phyloP scores from a whole-genome alignment of 371 early-diverging fungal genomes.

The Furculomyces boomerangus region DNA sequence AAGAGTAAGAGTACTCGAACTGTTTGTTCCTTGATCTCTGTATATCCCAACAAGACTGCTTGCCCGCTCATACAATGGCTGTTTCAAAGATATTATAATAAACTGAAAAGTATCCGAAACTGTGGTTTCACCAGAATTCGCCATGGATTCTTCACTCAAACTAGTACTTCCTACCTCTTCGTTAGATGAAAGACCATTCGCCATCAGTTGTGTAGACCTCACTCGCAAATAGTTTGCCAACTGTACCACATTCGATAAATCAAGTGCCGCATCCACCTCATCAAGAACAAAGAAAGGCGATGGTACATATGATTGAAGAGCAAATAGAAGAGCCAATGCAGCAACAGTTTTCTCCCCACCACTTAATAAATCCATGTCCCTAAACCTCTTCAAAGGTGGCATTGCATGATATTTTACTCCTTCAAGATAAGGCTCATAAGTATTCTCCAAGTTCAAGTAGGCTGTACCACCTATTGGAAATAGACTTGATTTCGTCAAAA shows the following conservation, averaged over 20 bases:
- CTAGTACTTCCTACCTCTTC: background rate
- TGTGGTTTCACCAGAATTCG: constrained; percentile 2
- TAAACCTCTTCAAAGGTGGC: constrained; percentile 98
- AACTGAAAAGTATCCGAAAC: constrained; percentile 59
- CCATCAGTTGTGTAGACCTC: constrained; percentile 12
- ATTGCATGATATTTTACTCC: constrained; percentile 97
- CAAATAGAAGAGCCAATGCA: constrained; percentile 91
- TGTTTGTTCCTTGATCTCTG: constrained; percentile 68
- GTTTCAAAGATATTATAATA: constrained; percentile 96
- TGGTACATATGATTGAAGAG: constrained; percentile 87
- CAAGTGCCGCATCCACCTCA: constrained; percentile 99
- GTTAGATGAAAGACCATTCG: background rate
- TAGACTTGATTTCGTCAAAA: constrained; percentile 59
- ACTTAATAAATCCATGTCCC: constrained; percentile 96
- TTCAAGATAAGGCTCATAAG: constrained; percentile 87
- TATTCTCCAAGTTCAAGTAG: constrained; percentile 82
- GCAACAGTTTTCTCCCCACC: constrained; percentile 99
- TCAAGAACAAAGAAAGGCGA: constrained; percentile 99
- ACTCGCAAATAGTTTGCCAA: constrained; percentile 78
- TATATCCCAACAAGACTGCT: constrained; percentile 95
- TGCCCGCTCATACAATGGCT: constrained; percentile 83
- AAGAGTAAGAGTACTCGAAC: constrained; percentile 69
- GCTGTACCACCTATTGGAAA: constrained; percentile 91
- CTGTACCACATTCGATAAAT: constrained; percentile 88
- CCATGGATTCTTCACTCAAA: background rate